Evolutionary conservation across 2,329 filamentous ascomycete genomes (phyloP), one percentile per base, ranked within the genome.

Genomic region (Talaromyces sp.): DNA sequence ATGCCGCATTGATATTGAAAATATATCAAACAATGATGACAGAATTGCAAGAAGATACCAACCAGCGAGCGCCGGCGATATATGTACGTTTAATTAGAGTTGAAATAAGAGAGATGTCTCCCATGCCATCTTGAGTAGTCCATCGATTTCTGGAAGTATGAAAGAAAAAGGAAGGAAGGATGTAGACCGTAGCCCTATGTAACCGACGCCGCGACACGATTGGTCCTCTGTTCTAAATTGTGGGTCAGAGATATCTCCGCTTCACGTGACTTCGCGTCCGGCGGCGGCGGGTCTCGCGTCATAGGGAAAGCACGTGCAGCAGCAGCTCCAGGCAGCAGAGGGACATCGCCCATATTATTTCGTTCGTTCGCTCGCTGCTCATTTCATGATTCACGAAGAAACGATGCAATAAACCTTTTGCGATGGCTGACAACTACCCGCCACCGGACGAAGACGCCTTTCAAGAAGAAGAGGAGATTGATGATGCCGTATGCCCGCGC

Each of bases 391-490:
- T 11, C n/a, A 19, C 44, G 19, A 47, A 19, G 22, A 59, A 51
- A 49, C 56, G 25, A 47, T 61, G 30, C 44, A 36, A 56, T 32
- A 27, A 19, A 49, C 33, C 42, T 8, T 28, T 47, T 28, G 72
- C 56, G 44, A 78, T 77, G 73, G 73, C 74, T 33, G 75, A 77
- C 7, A 71, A 75, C 10, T 69, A 69, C 53, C 69, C 67, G 51
- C 60, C 67, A n/a, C 72, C 71, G 39, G 77, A 78, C 15, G 77
- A 79, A 39, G 73, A 78, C 15, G 65, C 67, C 28, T 66, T 72
- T 13, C 79, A 80, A 55, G 79, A 81, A 36, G 79, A 81, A 52
- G 77, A 78, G 57, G 78, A 81, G 62, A 64, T 80, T 36, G 78
- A 81, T 60, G 77, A 80, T 56, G 75, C 73, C 15, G 77, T 79